phyloP scores from a whole-genome alignment of 805 yeast species.

The Candida boleticola region DNA sequence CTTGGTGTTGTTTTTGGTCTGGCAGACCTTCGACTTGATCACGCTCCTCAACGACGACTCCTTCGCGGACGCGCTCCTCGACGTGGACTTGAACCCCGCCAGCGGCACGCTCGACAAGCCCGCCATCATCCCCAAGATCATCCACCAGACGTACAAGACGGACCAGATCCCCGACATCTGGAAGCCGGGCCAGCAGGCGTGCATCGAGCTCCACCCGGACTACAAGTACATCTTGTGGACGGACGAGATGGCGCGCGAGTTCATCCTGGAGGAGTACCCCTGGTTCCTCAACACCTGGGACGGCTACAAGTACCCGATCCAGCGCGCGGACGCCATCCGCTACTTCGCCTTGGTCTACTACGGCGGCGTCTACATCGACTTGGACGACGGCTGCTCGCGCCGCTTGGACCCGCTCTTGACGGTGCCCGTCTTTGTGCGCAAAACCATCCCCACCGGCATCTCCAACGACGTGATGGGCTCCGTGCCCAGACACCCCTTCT shows the following conservation, averaged over 20 bases:
- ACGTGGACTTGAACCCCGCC: conserved; percentile 59
- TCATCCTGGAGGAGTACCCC: conserved; percentile 74
- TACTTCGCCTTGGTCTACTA: conserved; percentile 79
- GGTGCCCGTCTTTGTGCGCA: conserved; percentile 82
- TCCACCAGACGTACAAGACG: conserved; percentile 90
- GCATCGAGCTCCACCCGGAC: conserved; percentile 80
- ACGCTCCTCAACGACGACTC: conserved; percentile 74
- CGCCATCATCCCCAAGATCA: conserved; percentile 77
- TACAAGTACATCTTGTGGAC: conserved; percentile 90
- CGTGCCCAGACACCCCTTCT: conserved; percentile 84
- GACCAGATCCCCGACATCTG: conserved; percentile 76
- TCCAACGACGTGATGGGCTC: conserved; percentile 93
- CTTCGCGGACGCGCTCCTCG: conserved; percentile 58
- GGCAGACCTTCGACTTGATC: conserved; percentile 67
- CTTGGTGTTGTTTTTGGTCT: conserved; percentile 54
- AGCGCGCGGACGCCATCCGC: conserved; percentile 88
- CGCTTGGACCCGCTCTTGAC: conserved; percentile 76
- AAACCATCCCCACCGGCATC: conserved; percentile 86
- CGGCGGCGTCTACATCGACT: conserved; percentile 88
- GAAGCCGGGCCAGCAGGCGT: conserved; percentile 73
- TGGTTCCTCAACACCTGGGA: conserved; percentile 87
- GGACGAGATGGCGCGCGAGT: conserved; percentile 75
- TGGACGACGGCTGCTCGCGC: conserved; percentile 85
- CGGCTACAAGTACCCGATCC: conserved; percentile 73
- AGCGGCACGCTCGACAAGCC: conserved; percentile 43